Percentiles rank a stretch among this genome's conserved stretches.
Evolutionary conservation across 1,284 basidiomycete genomes (phyloP).

Genomic region (Wolfiporia cocos): DNA sequence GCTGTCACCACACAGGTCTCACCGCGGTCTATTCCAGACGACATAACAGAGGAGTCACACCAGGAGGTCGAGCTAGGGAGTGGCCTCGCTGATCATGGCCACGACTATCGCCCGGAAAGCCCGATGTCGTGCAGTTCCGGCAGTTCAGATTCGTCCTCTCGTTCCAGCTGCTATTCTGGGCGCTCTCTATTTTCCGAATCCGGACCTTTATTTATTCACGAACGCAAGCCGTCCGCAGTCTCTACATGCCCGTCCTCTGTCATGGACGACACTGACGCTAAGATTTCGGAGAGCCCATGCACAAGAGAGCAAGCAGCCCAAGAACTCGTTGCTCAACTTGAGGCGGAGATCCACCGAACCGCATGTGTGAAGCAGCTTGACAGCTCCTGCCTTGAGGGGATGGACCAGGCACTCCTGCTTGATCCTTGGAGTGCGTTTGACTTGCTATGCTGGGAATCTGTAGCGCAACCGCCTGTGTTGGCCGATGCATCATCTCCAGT

Average conservation of each 20-base stretch:
- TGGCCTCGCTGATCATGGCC: too few relatives aligned
- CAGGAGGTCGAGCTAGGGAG: conserved; percentile 15
- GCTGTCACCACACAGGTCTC: conserved; percentile 11
- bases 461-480: not conserved
- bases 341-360: conserved; percentile 10
- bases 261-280: conserved; percentile 2
- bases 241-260: conserved; percentile 22
- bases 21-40: conserved; percentile 20
- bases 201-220: conserved; percentile 7
- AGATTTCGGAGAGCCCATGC: conserved; percentile 3
- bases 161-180: too few relatives aligned
- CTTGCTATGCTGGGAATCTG: conserved; percentile 10
- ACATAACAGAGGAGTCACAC: conserved; percentile 19
- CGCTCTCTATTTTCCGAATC: conserved; percentile 6
- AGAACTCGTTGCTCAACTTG: too few relatives aligned
- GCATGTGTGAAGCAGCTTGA: conserved; percentile 7
- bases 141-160: too few relatives aligned
- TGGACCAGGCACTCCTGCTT: conserved; percentile 14
- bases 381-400: conserved; percentile 8
- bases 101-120: conserved; percentile 8
- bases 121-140: conserved; percentile 10
- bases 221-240: conserved; percentile 9
- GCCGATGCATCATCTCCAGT: not conserved
- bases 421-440: conserved; percentile 14
- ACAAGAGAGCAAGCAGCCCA: too few relatives aligned